Conservation (phyloP, 2,329 filamentous ascomycete genomes). For the Trichoderma sp. region DNA sequence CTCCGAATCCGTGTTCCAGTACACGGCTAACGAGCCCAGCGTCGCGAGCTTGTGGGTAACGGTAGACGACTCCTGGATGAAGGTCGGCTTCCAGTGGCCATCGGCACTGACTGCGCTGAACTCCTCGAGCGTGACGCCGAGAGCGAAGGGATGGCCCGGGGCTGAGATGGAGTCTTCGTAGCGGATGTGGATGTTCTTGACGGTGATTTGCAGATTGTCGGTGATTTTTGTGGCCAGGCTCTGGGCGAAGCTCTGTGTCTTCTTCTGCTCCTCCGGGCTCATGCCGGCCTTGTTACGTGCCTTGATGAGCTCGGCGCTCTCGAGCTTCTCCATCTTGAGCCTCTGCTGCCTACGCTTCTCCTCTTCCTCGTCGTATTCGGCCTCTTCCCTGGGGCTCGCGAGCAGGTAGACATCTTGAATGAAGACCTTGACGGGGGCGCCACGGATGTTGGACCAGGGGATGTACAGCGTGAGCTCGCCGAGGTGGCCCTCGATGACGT, state of each 20-base stretch:
- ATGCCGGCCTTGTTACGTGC: constrained; percentile 91
- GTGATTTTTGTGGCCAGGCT: constrained; percentile 95
- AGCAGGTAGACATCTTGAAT: constrained; percentile 97
- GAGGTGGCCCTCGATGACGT: constrained; percentile 93
- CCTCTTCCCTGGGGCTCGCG: constrained; percentile 92
- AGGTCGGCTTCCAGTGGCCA: constrained; percentile 90
- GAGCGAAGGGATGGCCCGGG: constrained; percentile 90
- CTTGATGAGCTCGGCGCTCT: constrained; percentile 92
- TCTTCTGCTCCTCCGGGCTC: constrained; percentile 92
- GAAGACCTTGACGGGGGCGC: constrained; percentile 89
- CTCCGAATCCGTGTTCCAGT: constrained; percentile 95
- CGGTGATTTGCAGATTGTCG: constrained; percentile 94
- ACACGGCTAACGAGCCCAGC: constrained; percentile 84
- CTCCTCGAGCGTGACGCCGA: constrained; percentile 89
- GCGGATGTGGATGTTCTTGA: constrained; percentile 97
- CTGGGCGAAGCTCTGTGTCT: constrained; percentile 96
- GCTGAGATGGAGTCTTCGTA: constrained; percentile 98
- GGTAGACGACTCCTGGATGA: constrained; percentile 82
- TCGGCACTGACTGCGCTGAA: constrained; percentile 97
- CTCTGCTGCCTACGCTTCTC: constrained; percentile 82
- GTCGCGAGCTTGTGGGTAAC: constrained; percentile 94
- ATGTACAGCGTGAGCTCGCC: constrained; percentile 90
- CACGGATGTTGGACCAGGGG: constrained; percentile 94
- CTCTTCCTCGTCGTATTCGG: constrained; percentile 89
- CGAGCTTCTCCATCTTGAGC: constrained; percentile 99